Evolutionary conservation across 1,139 yeast species (phyloP), one percentile per base, ranked within the genome.

Genomic region (Zygoascus sp.): DNA sequence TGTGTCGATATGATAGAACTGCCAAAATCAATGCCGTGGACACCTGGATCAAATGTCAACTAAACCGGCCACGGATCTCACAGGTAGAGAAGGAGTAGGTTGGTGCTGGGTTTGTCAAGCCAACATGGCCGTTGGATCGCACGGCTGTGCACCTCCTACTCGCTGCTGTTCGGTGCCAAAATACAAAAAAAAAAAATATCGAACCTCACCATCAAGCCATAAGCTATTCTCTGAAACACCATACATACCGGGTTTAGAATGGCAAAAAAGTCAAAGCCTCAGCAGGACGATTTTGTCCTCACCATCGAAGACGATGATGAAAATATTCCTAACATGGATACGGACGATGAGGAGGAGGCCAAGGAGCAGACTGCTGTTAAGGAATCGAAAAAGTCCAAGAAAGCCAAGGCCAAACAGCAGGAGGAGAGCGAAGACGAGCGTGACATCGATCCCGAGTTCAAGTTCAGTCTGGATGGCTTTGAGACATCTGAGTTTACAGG

Each of bases 251-350:
- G n/a, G n/a, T n/a, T 15, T 11, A 41, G 15, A 5, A 46, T 42
- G 43, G 39, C 44, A 17, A 45, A 42, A 38, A 36, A 30, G 39
- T 15, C 28, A 17, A 38, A 38, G 30, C 21, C 30, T 38, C 16
- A 11, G 7, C 41, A 21, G 5, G 57, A 69, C 47, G 81, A 80
- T 59, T 79, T 79, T 55, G 78, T 81, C 37, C 73, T 75, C 48
- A 86, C 95, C n/a, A 89, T 86, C 52, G 80, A 86, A 8, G 95
- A 85, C 58, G 75, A 76, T 45, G 86, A 80, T 54, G 74, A 77
- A 23, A 77, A 74, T 42, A 68, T 80, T 21, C 83, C 84, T 10
- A 79, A 80, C 57, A 65, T 77, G 48, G 86, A 79, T 55, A 67
- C 67, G 2, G 79, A 75, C 25, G 79, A 71, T 34, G 55, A 44